Conservation (phyloP, 345 rosid genomes). For the Adansonia digitata region DNA sequence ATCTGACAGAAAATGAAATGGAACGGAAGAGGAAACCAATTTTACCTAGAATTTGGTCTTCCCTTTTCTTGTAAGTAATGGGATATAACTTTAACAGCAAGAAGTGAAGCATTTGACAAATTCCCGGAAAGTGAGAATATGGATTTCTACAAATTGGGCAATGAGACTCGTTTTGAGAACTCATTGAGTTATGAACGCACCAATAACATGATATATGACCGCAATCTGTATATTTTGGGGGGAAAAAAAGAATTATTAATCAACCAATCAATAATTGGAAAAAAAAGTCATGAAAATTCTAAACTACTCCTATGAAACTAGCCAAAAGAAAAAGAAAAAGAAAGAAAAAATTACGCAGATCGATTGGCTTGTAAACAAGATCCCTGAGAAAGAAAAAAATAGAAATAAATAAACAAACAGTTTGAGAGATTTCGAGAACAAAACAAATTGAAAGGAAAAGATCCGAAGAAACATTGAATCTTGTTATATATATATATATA, state of each 20-base stretch:
- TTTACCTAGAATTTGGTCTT: conserved; percentile 50
- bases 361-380: conserved; percentile 79
- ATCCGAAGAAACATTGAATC: background rate
- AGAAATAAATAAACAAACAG: background rate
- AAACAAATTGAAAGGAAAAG: background rate
- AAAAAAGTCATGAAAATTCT: background rate
- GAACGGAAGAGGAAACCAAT: background rate
- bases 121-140: conserved; percentile 59
- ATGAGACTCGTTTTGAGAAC: conserved; percentile 20
- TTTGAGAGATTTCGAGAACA: background rate
- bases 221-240: conserved; percentile 46
- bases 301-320: background rate
- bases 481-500: background rate
- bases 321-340: no score
- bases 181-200: conserved; percentile 80
- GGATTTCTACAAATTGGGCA: conserved; percentile 78
- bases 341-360: conserved; percentile 47
- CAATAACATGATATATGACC: conserved; percentile 91
- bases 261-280: background rate
- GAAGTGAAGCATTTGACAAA: conserved; percentile 58
- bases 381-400: conserved; percentile 56
- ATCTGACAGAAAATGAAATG: background rate
- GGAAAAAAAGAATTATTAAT: conserved; percentile 4
- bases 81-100: conserved; percentile 69
- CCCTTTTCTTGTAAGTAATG: conserved; percentile 44